Conservation (phyloP, 495 filamentous ascomycete genomes). For the Filosporella fistucella region DNA sequence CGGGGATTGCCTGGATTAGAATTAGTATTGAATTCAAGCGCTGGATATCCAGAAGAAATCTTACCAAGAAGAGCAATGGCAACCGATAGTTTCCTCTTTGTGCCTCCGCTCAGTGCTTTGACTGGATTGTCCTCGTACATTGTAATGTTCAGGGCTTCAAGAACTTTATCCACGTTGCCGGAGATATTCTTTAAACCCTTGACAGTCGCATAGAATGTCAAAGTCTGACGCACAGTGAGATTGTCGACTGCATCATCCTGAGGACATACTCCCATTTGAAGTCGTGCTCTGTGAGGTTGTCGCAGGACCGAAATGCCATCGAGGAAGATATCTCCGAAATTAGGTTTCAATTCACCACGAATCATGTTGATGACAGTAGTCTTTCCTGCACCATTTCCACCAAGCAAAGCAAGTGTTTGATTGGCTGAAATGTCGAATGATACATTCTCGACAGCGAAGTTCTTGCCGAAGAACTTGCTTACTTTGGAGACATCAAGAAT, state of each 20-base stretch:
- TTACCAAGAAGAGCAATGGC: constrained; percentile 38
- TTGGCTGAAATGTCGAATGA: constrained; percentile 29
- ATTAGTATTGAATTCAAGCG: too few species aligned
- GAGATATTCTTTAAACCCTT: constrained; percentile 39
- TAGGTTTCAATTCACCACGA: constrained; percentile 20
- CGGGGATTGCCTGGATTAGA: constrained; percentile 47
- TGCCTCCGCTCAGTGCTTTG: constrained; percentile 41
- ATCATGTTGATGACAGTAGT: constrained; percentile 25
- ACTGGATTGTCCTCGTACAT: constrained; percentile 33
- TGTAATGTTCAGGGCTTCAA: constrained; percentile 26
- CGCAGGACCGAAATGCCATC: constrained; percentile 17
- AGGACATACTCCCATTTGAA: constrained; percentile 21
- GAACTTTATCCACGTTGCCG: constrained; percentile 35
- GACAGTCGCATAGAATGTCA: constrained; percentile 43
- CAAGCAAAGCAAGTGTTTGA: constrained; percentile 31
- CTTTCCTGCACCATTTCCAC: constrained; percentile 26
- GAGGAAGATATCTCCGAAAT: constrained; percentile 17
- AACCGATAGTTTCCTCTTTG: constrained; percentile 43
- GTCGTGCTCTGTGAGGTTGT: constrained; percentile 15
- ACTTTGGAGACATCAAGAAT: constrained; percentile 25
- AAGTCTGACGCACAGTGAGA: constrained; percentile 39
- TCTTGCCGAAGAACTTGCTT: constrained; percentile 27
- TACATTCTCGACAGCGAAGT: constrained; percentile 31
- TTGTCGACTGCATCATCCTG: constrained; percentile 34
- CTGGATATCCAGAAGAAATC: too few species aligned